phyloP scores from a whole-genome alignment of 75 land plant genomes.

The Pinus albicaulis region DNA sequence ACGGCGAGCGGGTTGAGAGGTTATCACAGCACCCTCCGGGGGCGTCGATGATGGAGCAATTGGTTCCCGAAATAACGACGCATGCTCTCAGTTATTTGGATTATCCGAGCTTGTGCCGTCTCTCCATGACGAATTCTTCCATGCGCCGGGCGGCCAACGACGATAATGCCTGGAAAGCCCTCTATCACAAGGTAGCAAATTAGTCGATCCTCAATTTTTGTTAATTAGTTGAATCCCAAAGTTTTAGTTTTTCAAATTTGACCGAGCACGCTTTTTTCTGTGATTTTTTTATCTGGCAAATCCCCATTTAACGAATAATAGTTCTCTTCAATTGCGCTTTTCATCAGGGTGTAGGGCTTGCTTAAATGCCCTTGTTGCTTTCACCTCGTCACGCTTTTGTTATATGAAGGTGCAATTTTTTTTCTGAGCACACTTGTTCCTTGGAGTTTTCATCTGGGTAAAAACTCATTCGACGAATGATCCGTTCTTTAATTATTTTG shows the following conservation, averaged over 20 bases:
- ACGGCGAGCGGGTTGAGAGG: background rate
- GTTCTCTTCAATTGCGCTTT: background rate
- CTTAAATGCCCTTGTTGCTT: too few species aligned
- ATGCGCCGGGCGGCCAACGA: constrained; percentile 89
- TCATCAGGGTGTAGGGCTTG: background rate
- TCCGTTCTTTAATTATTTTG: too few species aligned
- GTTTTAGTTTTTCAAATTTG: too few species aligned
- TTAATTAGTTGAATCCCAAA: too few species aligned
- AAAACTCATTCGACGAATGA: too few species aligned
- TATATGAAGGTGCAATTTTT: too few species aligned
- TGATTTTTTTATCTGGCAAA: constrained; percentile 1
- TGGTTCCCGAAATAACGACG: constrained; percentile 92
- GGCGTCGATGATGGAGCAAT: constrained; percentile 91
- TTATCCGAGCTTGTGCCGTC: constrained; percentile 74
- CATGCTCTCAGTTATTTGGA: constrained; percentile 93
- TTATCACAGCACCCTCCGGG: constrained; percentile 26
- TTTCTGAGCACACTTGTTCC: too few species aligned
- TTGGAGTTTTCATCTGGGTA: too few species aligned
- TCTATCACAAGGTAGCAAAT: constrained; percentile 68
- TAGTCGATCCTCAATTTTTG: background rate
- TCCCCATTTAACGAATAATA: background rate
- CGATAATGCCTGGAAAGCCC: constrained; percentile 86
- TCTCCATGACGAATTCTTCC: constrained; percentile 82
- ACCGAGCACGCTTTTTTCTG: background rate
- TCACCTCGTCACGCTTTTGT: too few species aligned